Conservation (phyloP, 2,329 filamentous ascomycete genomes). For the Podosphaera fusca region DNA sequence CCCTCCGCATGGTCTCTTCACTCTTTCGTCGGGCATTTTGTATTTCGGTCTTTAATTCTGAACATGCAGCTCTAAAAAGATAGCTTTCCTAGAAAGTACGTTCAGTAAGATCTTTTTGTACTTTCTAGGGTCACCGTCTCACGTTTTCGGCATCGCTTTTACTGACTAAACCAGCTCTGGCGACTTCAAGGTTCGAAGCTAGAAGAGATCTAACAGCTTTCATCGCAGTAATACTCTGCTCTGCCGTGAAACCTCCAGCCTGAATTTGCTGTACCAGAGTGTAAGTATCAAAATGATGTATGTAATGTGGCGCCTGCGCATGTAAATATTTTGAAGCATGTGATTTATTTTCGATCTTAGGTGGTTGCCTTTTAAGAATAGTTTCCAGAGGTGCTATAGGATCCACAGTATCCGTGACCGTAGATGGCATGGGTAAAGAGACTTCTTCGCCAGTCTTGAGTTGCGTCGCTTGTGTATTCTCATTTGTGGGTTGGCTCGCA, state of each 20-base stretch:
- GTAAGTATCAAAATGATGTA: slow-evolving; percentile 95
- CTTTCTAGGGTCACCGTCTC: slow-evolving; percentile 1
- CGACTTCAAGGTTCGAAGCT: slow-evolving; percentile 56
- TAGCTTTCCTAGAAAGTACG: slow-evolving; percentile 43
- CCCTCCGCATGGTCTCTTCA: slow-evolving; percentile 60
- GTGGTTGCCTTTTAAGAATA: slow-evolving; percentile 24
- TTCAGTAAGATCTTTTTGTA: too few relatives aligned
- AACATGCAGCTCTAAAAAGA: slow-evolving; percentile 80
- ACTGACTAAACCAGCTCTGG: slow-evolving; percentile 57
- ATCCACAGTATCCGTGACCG: neutral
- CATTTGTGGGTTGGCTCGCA: slow-evolving; percentile 9
- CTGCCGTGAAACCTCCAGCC: slow-evolving; percentile 43
- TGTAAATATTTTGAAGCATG: slow-evolving; percentile 34
- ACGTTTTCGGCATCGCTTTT: slow-evolving; percentile 83
- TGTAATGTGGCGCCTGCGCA: slow-evolving; percentile 51
- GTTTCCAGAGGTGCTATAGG: slow-evolving; percentile 24
- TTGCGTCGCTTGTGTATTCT: slow-evolving; percentile 7
- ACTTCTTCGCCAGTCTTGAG: slow-evolving; percentile 3
- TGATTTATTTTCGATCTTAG: slow-evolving; percentile 17
- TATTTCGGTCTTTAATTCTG: slow-evolving; percentile 72
- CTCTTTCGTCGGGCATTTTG: slow-evolving; percentile 52
- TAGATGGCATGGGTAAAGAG: neutral
- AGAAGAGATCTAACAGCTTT: slow-evolving; percentile 67
- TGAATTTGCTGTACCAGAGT: slow-evolving; percentile 63
- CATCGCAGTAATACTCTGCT: slow-evolving; percentile 70